Evolutionary conservation across 208 protist species (phyloP).

Genomic region (Acanthamoeba sp.): DNA sequence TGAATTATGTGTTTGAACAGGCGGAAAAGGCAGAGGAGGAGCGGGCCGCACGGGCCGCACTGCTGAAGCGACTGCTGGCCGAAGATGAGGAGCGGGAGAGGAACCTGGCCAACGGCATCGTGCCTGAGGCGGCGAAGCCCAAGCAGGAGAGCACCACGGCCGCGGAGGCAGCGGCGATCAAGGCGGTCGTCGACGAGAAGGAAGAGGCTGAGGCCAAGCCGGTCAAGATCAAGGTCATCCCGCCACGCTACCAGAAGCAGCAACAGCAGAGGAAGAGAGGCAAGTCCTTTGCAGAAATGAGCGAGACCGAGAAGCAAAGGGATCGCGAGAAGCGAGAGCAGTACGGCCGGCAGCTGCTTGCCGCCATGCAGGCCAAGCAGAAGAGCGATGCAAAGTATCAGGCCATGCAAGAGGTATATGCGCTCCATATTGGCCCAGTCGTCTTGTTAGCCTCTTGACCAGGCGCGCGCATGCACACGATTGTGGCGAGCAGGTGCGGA

Average conservation of each 20-base stretch:
- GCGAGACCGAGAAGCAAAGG: not conserved
- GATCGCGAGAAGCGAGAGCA: not conserved
- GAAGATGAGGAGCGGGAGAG: not conserved
- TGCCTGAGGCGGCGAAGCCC: not conserved
- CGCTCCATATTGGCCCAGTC: too few relatives aligned
- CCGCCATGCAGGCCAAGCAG: constrained; percentile 3
- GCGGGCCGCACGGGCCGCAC: not conserved
- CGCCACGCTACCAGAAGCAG: constrained; percentile 20
- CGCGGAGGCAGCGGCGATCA: not conserved
- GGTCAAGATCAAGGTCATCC: constrained; percentile 34
- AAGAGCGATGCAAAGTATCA: not conserved
- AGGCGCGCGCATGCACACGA: not conserved
- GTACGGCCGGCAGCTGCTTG: not conserved
- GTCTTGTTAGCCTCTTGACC: too few relatives aligned
- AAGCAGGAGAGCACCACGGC: not conserved
- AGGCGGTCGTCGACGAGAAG: not conserved
- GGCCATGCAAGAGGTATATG: not conserved
- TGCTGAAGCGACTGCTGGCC: not conserved
- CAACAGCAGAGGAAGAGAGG: not conserved
- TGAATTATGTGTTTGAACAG: not conserved
- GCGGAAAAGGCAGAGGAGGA: constrained; percentile 1
- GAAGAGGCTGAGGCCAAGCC: not conserved
- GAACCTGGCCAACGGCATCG: not conserved
- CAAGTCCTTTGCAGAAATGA: not conserved
- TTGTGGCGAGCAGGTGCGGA: not conserved